Evolutionary conservation across 139 green algal species (phyloP).

Genomic region (Chlamydomonas sphaeroides): DNA sequence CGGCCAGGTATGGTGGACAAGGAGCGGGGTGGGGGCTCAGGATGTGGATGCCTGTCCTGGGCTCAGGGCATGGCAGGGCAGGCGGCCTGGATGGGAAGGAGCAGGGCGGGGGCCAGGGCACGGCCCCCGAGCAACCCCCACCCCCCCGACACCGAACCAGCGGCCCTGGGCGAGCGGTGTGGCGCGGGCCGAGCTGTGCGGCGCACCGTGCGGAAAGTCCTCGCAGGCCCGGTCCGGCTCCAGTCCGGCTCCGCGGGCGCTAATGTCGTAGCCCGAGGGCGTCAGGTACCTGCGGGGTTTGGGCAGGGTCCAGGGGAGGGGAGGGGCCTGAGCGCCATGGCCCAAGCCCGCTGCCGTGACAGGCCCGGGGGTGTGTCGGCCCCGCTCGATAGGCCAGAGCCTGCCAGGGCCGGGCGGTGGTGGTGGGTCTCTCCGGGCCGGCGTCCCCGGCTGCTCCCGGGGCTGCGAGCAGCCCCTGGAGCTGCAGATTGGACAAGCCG

Average conservation of each 20-base stretch:
- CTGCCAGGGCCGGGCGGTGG: too few species aligned
- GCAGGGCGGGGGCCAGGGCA: background rate
- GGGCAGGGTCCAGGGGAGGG: background rate
- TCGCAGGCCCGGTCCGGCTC: slow-evolving; percentile 54
- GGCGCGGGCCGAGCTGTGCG: background rate
- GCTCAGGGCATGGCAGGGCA: too few species aligned
- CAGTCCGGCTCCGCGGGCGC: slow-evolving; percentile 39
- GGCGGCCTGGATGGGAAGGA: too few species aligned
- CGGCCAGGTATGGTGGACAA: too few species aligned
- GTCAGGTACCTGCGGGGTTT: background rate
- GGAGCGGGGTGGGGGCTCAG: too few species aligned
- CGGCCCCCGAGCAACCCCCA: background rate
- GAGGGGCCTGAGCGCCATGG: background rate
- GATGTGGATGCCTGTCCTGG: too few species aligned
- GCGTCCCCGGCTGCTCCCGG: too few species aligned
- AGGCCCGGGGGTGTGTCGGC: background rate
- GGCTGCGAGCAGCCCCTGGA: too few species aligned
- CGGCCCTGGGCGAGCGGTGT: background rate
- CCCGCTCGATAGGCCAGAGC: too few species aligned
- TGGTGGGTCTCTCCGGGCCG: background rate
- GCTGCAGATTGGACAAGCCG: too few species aligned
- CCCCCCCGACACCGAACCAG: background rate
- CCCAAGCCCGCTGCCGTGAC: too few species aligned
- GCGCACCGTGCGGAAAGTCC: slow-evolving; percentile 54
- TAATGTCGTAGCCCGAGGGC: slow-evolving; percentile 40